Evolutionary conservation across 2,329 filamentous ascomycete genomes (phyloP), one percentile per base, ranked within the genome.

Genomic region (Chalara sp.): DNA sequence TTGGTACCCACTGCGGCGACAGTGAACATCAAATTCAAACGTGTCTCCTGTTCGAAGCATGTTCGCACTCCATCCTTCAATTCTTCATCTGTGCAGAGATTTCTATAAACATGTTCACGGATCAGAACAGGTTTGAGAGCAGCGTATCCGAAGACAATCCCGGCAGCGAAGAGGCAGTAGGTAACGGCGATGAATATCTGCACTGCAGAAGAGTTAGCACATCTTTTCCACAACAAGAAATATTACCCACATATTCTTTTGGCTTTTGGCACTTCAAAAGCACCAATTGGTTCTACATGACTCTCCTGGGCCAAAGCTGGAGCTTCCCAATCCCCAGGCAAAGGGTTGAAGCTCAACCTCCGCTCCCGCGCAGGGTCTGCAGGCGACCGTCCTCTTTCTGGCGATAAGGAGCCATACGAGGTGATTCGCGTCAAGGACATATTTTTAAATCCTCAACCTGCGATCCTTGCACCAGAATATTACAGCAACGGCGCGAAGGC

Each of bases 11-110:
- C 89, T 11, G 89, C 90, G 10, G 90, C 90, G 40, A 90, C 79
- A 5, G 89, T 95, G 73, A 96, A 96, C 87, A 95, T 95, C 58
- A 96, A 73, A 66, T 96, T 96, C 51, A 96, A 76, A 53, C 76
- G 76, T 48, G 83, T 79, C 61, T 81, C 79, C 60, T 84, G 81
- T 53, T 74, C 72, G 54, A 76, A 79, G 63, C 81, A 84, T 13
- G 79, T 71, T 51, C 71, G 69, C 1, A 74, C 69, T 3, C 70
- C 71, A 5, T 72, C 63, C 1, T 75, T 67, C 21, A 80, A 51
- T 62, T 80, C 75, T 45, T 76, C 66, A 48, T 70, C 54, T 6
- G 74, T 77, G 62, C 88, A 93, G 33, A 75, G 68, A 46, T 87
- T 75, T 40, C 73, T 73, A 66, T 90, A 92, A 7, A 87, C 84